A percentile compares a stretch with the other conserved stretches of the same genome.
These are phyloP conservation scores for Thamnidium elegans DNA, from an alignment of 192 early-diverging fungal species.

Conservation along the genomic window DNA sequence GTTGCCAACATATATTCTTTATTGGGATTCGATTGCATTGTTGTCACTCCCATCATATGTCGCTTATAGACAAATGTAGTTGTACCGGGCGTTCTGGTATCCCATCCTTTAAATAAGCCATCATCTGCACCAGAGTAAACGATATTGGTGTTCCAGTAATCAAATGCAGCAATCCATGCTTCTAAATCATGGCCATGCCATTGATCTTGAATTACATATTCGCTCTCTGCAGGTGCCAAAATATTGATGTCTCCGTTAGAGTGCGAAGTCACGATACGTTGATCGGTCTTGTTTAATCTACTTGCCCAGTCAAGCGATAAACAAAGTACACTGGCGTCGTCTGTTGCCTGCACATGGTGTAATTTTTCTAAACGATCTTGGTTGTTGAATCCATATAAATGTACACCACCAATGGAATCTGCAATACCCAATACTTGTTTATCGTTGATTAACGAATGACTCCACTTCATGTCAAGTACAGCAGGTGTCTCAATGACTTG, in stretches of 20 bases:
- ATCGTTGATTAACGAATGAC: constrained; percentile 49
- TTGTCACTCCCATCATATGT: constrained; percentile 89
- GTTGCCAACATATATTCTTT: constrained; percentile 77
- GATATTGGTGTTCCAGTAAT: constrained; percentile 70
- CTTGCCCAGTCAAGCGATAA: constrained; percentile 92
- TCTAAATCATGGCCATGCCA: constrained; percentile 90
- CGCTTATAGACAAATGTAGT: constrained; percentile 65
- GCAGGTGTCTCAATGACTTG: constrained; percentile 60
- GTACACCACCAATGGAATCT: constrained; percentile 55
- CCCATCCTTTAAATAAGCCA: constrained; percentile 84
- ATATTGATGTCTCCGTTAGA: constrained; percentile 72
- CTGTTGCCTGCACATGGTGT: constrained; percentile 41
- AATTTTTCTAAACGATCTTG: constrained; percentile 11
- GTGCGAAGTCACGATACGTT: constrained; percentile 62
- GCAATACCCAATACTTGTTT: constrained; percentile 58
- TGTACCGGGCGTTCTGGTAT: constrained; percentile 57
- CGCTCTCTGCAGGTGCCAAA: constrained; percentile 42
- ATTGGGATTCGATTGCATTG: constrained; percentile 83
- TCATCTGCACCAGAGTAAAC: constrained; percentile 89
- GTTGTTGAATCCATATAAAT: constrained; percentile 45
- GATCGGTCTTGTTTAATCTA: constrained; percentile 33
- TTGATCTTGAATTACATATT: constrained; percentile 19
- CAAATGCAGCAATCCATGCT: constrained; percentile 91
- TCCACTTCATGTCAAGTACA: constrained; percentile 77
- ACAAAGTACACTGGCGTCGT: constrained; percentile 56